These are phyloP conservation scores for Hyaloscypha finlandica DNA, from an alignment of 495 filamentous ascomycete genomes.

Conservation along the genomic window DNA sequence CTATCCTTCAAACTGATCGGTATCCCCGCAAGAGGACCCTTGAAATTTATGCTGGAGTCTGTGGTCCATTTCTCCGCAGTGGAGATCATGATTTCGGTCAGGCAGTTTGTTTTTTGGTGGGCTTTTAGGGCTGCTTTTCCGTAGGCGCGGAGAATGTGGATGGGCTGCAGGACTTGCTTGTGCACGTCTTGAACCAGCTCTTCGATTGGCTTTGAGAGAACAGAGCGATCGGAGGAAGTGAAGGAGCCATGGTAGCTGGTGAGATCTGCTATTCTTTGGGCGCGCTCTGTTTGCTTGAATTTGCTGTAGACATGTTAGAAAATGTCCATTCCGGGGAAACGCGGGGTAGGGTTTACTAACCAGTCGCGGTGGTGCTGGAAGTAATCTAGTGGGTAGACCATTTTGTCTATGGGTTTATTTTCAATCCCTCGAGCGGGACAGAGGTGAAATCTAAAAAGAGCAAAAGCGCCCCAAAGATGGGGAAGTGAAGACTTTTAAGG, in stretches of 20 bases:
- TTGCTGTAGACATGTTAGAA: conserved; percentile 52
- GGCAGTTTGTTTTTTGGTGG: conserved; percentile 84
- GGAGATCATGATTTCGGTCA: conserved; percentile 85
- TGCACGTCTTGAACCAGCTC: conserved; percentile 80
- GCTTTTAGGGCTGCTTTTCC: conserved; percentile 85
- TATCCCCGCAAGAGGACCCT: conserved; percentile 86
- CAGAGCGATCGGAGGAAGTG: conserved; percentile 57
- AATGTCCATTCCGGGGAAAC: not conserved
- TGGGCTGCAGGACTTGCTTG: conserved; percentile 58
- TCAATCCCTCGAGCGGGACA: not conserved
- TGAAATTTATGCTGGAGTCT: conserved; percentile 63
- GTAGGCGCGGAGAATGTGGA: conserved; percentile 83
- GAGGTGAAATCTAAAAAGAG: not conserved
- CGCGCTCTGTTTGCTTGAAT: conserved; percentile 77
- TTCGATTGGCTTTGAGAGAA: conserved; percentile 74
- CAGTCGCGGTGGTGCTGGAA: conserved; percentile 61
- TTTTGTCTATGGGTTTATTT: conserved; percentile 30
- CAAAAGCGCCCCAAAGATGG: not conserved
- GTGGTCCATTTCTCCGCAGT: conserved; percentile 77
- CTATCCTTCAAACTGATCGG: conserved; percentile 90
- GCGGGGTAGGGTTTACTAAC: conserved; percentile 38
- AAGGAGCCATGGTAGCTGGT: conserved; percentile 65
- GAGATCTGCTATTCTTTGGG: conserved; percentile 65
- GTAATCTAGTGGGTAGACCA: conserved; percentile 59
- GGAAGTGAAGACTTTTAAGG: conserved; percentile 1